These are phyloP conservation scores for Neospermospora avenae DNA, from an alignment of 2,329 filamentous ascomycete species.

Conservation along the genomic window DNA sequence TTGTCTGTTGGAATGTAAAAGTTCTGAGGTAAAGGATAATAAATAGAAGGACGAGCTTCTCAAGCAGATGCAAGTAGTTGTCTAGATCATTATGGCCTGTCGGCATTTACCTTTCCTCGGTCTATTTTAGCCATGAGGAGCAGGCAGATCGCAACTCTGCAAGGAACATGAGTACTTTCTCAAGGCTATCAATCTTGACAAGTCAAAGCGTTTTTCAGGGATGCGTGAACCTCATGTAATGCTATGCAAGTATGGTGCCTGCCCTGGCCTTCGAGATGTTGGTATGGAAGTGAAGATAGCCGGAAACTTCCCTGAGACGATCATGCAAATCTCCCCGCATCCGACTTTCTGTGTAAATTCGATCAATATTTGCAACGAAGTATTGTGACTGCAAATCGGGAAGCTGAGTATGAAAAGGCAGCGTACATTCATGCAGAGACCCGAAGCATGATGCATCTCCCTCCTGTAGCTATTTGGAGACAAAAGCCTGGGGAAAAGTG, in stretches of 20 bases:
- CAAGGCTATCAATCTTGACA: slow-evolving; percentile 9
- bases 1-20: too few species aligned
- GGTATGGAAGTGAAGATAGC: slow-evolving; percentile 13
- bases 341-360: background rate
- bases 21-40: background rate
- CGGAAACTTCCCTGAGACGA: slow-evolving; percentile 13
- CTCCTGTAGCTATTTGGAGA: background rate
- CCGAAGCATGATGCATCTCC: background rate
- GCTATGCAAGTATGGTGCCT: slow-evolving; percentile 12
- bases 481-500: background rate
- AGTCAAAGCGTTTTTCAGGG: slow-evolving; percentile 9
- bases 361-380: background rate
- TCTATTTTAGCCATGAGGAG: background rate
- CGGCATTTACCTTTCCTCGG: slow-evolving; percentile 7
- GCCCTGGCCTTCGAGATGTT: slow-evolving; percentile 8
- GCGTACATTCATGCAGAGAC: background rate
- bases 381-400: background rate
- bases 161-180: background rate
- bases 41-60: background rate
- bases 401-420: background rate
- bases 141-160: background rate
- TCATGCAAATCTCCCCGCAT: slow-evolving; percentile 16
- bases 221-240: slow-evolving; percentile 26
- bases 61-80: background rate
- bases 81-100: background rate